Evolutionary conservation across 75 land plant species (phyloP), one percentile per base, ranked within the genome.

Genomic region (Cupressus sempervirens): DNA sequence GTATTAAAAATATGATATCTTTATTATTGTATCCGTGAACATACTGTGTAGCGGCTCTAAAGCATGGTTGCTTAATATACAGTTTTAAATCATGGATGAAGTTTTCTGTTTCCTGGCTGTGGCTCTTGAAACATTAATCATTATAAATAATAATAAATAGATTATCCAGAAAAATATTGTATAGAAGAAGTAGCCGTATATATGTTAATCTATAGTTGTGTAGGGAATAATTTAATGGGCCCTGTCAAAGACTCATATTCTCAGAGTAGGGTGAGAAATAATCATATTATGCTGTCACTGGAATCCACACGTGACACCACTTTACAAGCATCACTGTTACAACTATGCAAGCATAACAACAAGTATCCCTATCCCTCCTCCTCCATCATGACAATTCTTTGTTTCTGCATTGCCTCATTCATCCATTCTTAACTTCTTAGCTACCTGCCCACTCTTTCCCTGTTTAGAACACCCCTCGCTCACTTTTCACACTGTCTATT

Each of bases 291-390:
- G 9, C 35, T 72, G 74, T 72, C 74, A 72, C 74, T 30, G 32
- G 30, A 68, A 68, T 68, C 73, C 73, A 72, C 74, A 72, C 74
- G 74, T 72, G 74, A 72, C 74, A 72, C 74, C 35, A 9, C 74
- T 30, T 72, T 72, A 32, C 4, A 30, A 32, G 29, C 26, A 65
- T 20, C n/a, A 26, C 68, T n/a, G n/a, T n/a, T n/a, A n/a, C n/a
- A n/a, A n/a, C n/a, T 65, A 65, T 23, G 68, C 68, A 50, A 50
- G 13, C 14, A 50, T 50, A 50, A 38, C 53, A 50, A 1, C 53
- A 50, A 1, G 53, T 50, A 50, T 50, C 13, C 52, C 4, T 56
- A 6, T 29, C 26, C 26, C 23, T 20, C 26, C 20, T 30, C 10
- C 74, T 70, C 13, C 35, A 29, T 72, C 73, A 68, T 68, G 13